Percentiles rank a stretch among this genome's conserved stretches.
Evolutionary conservation across 1,284 basidiomycete genomes (phyloP).

Genomic region (Testicularia cyperi): DNA sequence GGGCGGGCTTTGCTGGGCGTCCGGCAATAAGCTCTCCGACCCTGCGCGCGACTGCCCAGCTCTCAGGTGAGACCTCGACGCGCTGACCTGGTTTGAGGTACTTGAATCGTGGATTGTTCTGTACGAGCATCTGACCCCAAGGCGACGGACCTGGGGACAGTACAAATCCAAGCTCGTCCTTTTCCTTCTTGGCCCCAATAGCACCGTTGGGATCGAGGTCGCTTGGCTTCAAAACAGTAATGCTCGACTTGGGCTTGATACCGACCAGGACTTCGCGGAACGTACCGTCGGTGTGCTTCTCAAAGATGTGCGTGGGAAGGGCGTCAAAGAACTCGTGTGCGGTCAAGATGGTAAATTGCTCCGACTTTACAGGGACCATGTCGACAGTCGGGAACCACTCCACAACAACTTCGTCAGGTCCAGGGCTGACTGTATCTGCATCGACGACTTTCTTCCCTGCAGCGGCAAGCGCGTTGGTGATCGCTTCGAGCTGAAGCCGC

Average conservation of each 20-base stretch:
- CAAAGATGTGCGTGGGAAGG: slow-evolving; percentile 84
- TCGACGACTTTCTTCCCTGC: slow-evolving; percentile 36
- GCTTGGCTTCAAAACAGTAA: slow-evolving; percentile 41
- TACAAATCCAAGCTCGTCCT: slow-evolving; percentile 66
- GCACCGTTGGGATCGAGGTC: slow-evolving; percentile 7
- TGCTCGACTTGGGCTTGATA: slow-evolving; percentile 41
- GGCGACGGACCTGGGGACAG: slow-evolving; percentile 70
- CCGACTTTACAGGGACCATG: slow-evolving; percentile 66
- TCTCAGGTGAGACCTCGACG: slow-evolving; percentile 53
- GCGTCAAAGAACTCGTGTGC: slow-evolving; percentile 99
- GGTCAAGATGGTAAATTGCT: slow-evolving; percentile 76
- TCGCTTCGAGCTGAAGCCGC: slow-evolving; percentile 37
- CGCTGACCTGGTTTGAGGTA: slow-evolving; percentile 48
- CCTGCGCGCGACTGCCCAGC: slow-evolving; percentile 50
- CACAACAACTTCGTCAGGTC: slow-evolving; percentile 59
- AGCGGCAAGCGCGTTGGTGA: slow-evolving; percentile 27
- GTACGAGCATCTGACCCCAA: slow-evolving; percentile 66
- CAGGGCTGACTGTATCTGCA: slow-evolving; percentile 12
- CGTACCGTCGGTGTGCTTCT: slow-evolving; percentile 66
- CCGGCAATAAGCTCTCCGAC: slow-evolving; percentile 54
- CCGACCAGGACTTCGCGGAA: slow-evolving; percentile 87
- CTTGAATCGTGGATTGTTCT: slow-evolving; percentile 44
- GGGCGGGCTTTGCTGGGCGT: slow-evolving; percentile 4
- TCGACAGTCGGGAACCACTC: slow-evolving; percentile 77
- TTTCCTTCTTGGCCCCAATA: background rate